Base-by-base conservation (phyloP, 352 stramenopile genomes). In the Globisporangium echinulatum region DNA sequence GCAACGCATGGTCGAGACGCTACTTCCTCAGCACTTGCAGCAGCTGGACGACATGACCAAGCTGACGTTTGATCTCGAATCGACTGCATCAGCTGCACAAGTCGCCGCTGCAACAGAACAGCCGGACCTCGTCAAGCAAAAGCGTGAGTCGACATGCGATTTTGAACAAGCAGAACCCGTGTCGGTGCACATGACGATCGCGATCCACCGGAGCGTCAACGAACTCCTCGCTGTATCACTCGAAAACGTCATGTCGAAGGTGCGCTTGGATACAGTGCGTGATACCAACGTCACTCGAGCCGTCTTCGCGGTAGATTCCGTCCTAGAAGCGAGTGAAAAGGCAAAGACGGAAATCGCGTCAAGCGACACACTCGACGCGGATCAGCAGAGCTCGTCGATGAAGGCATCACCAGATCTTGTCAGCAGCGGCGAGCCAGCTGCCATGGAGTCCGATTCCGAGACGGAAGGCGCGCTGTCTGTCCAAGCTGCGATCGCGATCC, bases 221-320 rank as follows among this genome's bases (percentile, higher is more conserved):
- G 69, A 71, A 2, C 68, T 83, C 5, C 67, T 83, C n/a, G 69
- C 69, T 36, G 59, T 66, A 10, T 75, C 74, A 17, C 43, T 83
- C 0, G 67, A 78, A 40, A 74, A 75, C 49, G 70, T 64, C 7
- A 60, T 58, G 4, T 64, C 52, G 11, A 56, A 66, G 17, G 47
- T 68, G 19, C 66, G 52, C 48, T 48, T 19, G 2, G 54, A 48
- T 40, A 33, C 44, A 2, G 15, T 1, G 8, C 17, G n/a, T 9
- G 46, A 11, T 25, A 17, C n/a, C 6, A 33, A 33, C 25, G 25
- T 2, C 25, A 33, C 25, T 33, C 25, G 25, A 33, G 25, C 25
- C 25, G 25, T 33, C 25, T 33, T 33, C 25, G 25, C 25, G 25
- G 25, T 33, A 3, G 25, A 33, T 33, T 33, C 25, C 25, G 25